Conservation (phyloP, 176 grass and related monocot species). For the Triticum monococcum region DNA sequence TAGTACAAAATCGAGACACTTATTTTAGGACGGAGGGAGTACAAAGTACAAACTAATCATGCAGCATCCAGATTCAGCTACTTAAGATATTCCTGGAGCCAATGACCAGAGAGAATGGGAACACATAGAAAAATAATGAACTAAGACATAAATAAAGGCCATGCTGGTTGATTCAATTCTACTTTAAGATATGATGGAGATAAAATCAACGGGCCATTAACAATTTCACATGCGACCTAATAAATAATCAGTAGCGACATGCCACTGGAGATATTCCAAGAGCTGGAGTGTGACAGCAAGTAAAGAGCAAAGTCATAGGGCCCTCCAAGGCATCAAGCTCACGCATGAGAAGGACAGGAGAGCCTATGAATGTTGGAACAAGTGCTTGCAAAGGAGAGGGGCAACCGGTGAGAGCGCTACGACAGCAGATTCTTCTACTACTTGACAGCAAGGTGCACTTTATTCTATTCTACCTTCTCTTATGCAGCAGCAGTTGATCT, state of each 20-base stretch:
- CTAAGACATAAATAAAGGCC: neutral
- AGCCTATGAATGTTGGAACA: slow-evolving; percentile 30
- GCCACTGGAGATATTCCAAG: slow-evolving; percentile 31
- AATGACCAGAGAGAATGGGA: neutral
- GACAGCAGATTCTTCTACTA: slow-evolving; percentile 32
- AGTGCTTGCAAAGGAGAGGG: slow-evolving; percentile 35
- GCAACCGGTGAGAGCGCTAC: neutral
- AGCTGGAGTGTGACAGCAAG: slow-evolving; percentile 37
- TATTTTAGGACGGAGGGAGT: no score
- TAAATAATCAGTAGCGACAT: neutral
- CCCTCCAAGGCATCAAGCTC: slow-evolving; percentile 24
- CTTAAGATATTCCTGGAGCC: neutral
- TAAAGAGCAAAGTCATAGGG: slow-evolving; percentile 28
- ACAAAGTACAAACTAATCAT: neutral
- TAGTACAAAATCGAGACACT: no score
- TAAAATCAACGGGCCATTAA: neutral
- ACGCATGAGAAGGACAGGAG: slow-evolving; percentile 33
- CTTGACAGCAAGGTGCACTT: slow-evolving; percentile 22
- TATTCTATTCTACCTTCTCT: slow-evolving; percentile 4
- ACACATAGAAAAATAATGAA: neutral
- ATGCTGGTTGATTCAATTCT: neutral
- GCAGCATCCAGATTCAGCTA: neutral
- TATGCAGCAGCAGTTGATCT: neutral
- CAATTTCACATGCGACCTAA: neutral
- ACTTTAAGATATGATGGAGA: neutral